phyloP scores from a whole-genome alignment of 2,329 filamentous ascomycete genomes.

The Dryadomyces quercivorus region DNA sequence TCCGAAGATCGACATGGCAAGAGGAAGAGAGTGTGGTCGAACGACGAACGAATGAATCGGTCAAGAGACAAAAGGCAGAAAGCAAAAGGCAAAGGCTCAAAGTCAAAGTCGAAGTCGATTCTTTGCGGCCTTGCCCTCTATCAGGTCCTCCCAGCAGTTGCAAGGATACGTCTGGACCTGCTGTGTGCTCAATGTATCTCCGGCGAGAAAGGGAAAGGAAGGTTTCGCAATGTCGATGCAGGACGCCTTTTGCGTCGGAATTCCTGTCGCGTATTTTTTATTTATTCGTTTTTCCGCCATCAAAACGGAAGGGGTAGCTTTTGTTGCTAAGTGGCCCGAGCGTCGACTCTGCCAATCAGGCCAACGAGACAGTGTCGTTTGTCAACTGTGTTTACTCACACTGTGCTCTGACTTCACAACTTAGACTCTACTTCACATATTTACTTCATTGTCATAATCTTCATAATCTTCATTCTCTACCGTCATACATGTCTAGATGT shows the following conservation, averaged over 20 bases:
- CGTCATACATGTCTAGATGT: too few relatives aligned
- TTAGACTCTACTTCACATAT: too few relatives aligned
- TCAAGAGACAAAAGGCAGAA: not conserved
- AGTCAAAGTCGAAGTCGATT: not conserved
- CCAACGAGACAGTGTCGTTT: too few relatives aligned
- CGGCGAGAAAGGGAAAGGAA: too few relatives aligned
- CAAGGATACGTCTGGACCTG: not conserved
- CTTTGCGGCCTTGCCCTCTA: not conserved
- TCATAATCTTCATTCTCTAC: too few relatives aligned
- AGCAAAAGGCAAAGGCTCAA: not conserved
- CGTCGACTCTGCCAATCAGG: not conserved
- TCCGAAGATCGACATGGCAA: conserved; percentile 11
- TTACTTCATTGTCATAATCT: too few relatives aligned
- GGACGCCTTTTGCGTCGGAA: not conserved
- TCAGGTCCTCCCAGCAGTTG: not conserved
- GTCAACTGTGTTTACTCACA: too few relatives aligned
- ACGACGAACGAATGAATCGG: not conserved
- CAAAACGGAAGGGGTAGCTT: not conserved
- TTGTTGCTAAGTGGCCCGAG: not conserved
- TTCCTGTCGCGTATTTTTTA: conserved; percentile 1
- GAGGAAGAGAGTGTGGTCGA: not conserved
- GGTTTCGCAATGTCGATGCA: not conserved
- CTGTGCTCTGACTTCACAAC: too few relatives aligned
- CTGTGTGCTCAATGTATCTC: not conserved
- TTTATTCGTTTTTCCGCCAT: not conserved